Evolutionary conservation across 345 rosid species (phyloP).

Genomic region (Gossypium herbaceum): DNA sequence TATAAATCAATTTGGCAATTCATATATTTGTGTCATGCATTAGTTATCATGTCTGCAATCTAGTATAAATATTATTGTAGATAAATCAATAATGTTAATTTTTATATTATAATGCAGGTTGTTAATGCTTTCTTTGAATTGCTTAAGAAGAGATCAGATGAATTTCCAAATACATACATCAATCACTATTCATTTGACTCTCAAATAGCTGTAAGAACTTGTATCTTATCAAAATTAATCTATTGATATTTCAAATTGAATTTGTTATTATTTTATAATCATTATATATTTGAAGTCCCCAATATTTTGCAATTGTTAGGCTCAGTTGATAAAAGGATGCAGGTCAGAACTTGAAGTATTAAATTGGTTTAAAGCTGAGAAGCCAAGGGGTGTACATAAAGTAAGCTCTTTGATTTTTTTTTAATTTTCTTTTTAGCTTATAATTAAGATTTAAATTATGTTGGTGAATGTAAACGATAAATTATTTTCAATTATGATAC

Average conservation of each 20-base stretch:
- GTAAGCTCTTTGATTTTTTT: background rate
- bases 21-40: background rate
- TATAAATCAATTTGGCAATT: too few species aligned
- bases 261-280: background rate
- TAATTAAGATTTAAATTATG: too few species aligned
- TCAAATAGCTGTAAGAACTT: background rate
- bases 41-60: rapidly evolving
- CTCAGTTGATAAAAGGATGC: background rate
- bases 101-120: background rate
- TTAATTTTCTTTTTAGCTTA: background rate
- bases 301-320: background rate
- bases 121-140: background rate
- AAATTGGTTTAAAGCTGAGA: background rate
- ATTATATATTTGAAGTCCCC: background rate
- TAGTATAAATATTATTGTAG: rapidly evolving
- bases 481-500: rapidly evolving
- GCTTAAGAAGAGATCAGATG: background rate
- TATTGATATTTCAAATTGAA: background rate
- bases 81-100: background rate
- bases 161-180: background rate
- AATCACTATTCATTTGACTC: background rate
- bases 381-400: background rate
- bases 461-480: too few species aligned
- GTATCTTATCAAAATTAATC: background rate
- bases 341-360: background rate